Evolutionary conservation across 2,329 filamentous ascomycete species (phyloP).

Genomic region (Aspergillus quadrilineatus): DNA sequence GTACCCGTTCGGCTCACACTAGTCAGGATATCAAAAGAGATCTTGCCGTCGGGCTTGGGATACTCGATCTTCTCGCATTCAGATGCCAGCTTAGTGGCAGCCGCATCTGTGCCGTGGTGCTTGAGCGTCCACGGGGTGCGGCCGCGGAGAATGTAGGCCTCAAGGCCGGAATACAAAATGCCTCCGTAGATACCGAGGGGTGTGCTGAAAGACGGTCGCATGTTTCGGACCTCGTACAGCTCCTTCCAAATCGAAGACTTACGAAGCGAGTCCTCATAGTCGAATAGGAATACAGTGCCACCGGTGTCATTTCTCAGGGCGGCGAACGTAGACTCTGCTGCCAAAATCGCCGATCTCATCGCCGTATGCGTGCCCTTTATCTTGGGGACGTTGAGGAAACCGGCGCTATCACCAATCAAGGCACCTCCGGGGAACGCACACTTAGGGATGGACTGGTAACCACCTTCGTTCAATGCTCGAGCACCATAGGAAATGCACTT

Average conservation of each 20-base stretch:
- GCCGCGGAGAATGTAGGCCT: conserved; percentile 84
- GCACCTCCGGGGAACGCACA: conserved; percentile 94
- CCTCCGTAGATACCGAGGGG: conserved; percentile 87
- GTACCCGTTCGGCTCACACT: conserved; percentile 93
- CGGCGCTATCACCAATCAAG: conserved; percentile 91
- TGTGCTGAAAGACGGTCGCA: conserved; percentile 90
- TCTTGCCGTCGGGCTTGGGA: conserved; percentile 90
- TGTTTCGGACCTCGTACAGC: conserved; percentile 91
- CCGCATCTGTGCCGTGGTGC: conserved; percentile 75
- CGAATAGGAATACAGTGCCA: conserved; percentile 83
- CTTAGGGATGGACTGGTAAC: conserved; percentile 96
- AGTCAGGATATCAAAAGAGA: conserved; percentile 94
- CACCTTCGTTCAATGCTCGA: conserved; percentile 86
- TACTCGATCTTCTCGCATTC: conserved; percentile 88
- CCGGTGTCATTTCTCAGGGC: conserved; percentile 62
- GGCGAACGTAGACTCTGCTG: conserved; percentile 82
- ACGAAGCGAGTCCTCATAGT: conserved; percentile 87
- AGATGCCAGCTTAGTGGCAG: conserved; percentile 75
- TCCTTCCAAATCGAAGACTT: conserved; percentile 91
- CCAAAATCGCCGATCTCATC: conserved; percentile 96
- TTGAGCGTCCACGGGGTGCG: conserved; percentile 87
- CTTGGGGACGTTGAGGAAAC: conserved; percentile 96
- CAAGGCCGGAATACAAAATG: conserved; percentile 86
- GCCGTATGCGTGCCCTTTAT: conserved; percentile 98
- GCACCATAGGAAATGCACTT: conserved; percentile 98